phyloP scores from a whole-genome alignment of 2,329 filamentous ascomycete genomes.

The Ascosphaera apis region DNA sequence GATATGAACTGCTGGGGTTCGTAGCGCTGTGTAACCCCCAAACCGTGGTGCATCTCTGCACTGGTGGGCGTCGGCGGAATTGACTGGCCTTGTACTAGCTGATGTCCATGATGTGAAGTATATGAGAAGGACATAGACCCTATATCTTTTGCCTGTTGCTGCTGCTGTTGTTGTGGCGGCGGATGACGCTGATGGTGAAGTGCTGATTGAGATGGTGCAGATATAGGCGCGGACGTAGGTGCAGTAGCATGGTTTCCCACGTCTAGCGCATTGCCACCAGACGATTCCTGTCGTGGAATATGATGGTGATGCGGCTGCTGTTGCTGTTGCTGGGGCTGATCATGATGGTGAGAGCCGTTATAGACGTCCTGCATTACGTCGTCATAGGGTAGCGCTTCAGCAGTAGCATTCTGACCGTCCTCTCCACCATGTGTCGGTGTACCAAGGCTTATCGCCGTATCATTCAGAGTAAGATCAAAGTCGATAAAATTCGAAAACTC shows the following conservation, averaged over 20 bases:
- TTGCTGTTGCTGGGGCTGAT: slow-evolving; percentile 2
- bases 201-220: slow-evolving; percentile 5
- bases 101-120: not conserved
- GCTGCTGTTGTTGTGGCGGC: slow-evolving; percentile 9
- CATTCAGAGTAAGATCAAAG: slow-evolving; percentile 24
- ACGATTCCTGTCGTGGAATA: slow-evolving; percentile 8
- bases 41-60: slow-evolving; percentile 23
- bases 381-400: slow-evolving; percentile 1
- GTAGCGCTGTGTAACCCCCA: slow-evolving; percentile 19
- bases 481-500: slow-evolving; percentile 27
- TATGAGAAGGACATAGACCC: too few species aligned
- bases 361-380: slow-evolving; percentile 3
- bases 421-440: slow-evolving; percentile 10
- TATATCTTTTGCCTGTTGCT: slow-evolving; percentile 10
- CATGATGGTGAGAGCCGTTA: slow-evolving; percentile 1
- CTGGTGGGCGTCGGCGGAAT: slow-evolving; percentile 27
- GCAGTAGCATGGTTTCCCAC: not conserved
- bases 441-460: slow-evolving; percentile 16
- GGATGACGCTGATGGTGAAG: slow-evolving; percentile 14
- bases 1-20: slow-evolving; percentile 9
- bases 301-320: slow-evolving; percentile 10
- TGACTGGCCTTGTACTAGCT: slow-evolving; percentile 5
- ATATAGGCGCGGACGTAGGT: not conserved
- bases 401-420: slow-evolving; percentile 4
- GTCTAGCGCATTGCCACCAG: slow-evolving; percentile 8